phyloP scores from a whole-genome alignment of 202 grass and related monocot species.

The Hordeum pubiflorum region DNA sequence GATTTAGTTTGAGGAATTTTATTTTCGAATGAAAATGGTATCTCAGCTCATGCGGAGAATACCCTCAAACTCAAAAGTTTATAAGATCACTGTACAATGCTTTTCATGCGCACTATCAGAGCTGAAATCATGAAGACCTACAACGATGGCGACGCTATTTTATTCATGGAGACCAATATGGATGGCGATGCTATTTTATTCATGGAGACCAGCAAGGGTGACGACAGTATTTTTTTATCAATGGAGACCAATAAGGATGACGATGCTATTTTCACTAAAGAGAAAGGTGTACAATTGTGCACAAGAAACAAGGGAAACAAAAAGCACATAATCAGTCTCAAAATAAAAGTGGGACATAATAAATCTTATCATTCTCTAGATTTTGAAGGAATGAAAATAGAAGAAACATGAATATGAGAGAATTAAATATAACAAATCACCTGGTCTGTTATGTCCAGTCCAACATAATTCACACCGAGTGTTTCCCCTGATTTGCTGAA shows the following conservation, averaged over 20 bases:
- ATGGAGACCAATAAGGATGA: no score
- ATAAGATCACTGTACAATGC: neutral
- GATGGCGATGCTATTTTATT: no score
- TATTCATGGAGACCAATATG: no score
- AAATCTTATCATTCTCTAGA: neutral
- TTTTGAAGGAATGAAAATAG: neutral
- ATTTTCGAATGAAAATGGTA: neutral
- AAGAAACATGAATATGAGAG: neutral
- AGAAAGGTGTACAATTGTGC: neutral
- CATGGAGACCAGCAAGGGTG: neutral
- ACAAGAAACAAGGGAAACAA: neutral
- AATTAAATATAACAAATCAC: slow-evolving; percentile 24
- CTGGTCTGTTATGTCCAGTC: slow-evolving; percentile 82
- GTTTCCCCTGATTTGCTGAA: slow-evolving; percentile 59
- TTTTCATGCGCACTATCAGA: neutral
- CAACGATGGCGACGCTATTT: no score
- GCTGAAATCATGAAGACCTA: neutral
- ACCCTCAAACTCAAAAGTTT: neutral
- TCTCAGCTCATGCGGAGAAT: neutral
- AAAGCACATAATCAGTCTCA: neutral
- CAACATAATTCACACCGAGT: slow-evolving; percentile 86
- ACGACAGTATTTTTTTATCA: neutral
- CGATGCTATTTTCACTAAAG: neutral
- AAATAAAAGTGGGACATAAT: neutral
- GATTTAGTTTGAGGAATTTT: neutral